Base-by-base conservation (phyloP, 2,329 filamentous ascomycete species). In the Epichloe gansuensis region DNA sequence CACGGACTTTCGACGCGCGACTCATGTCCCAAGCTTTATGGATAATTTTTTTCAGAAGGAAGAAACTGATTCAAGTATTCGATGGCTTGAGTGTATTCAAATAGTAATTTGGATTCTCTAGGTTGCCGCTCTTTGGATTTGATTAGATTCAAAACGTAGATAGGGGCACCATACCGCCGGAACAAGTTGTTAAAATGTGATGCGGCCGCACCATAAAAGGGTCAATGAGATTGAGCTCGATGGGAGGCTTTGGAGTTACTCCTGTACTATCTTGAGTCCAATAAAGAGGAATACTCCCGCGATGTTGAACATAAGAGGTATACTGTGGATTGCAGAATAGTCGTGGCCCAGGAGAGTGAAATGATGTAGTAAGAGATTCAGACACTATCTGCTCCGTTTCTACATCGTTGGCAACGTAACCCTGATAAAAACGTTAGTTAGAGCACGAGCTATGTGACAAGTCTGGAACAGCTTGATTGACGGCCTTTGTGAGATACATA, bases 11-110 rank as follows among this genome's bases (percentile, higher is more conserved):
- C 17, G 91, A 89, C 5, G 93, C 91, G 54, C 93, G 80, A 56
- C 91, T 95, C 93, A 98, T 98, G 65, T 98, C 93, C 82, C 93
- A 98, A 3, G 91, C 90, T 61, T 93, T 89, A 67, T 98, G 91
- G 9, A 91, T 81, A 50, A 98, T 95, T 64, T 88, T 89, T 63
- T 91, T 88, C 52, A 2, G 76, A 70, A 0, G 93, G 91, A 2
- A 98, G 74, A 54, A 94, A 95, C 64, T 97, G 91, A 59, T 97
- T 98, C 47, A 98, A 81, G 61, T 98, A 98, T 43, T 83, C 80
- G 57, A 97, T 85, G 5, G 90, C 89, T 59, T 86, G 81, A 4
- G 89, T 90, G 64, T 90, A 97, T 65, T 96, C 91, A 38, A 83
- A 77, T 1, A 97, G 73, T 5, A 98, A 74, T 65, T 96, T 96